Base-by-base conservation (phyloP, 805 yeast species). In the Metschnikowia lachancei region DNA sequence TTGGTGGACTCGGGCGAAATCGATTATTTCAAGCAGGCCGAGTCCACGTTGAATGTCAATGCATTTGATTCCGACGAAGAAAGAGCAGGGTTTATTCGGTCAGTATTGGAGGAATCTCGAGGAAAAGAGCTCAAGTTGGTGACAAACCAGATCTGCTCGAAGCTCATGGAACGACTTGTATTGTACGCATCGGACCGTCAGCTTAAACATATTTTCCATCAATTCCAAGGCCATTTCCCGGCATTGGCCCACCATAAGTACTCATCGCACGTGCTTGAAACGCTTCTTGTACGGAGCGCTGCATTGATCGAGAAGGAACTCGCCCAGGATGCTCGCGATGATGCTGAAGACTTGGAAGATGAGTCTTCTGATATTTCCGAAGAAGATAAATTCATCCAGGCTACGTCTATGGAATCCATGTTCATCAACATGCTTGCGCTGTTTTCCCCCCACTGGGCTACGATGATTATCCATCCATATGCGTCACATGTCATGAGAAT, bases 101-200 rank as follows among this genome's bases (percentile, higher is more conserved):
- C 94, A 56, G 87, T 92, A 1, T 75, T 91, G 54, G 92, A 85
- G 53, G 99, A 94, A 69, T 78, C 90, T 18, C 74, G 77, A 39
- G 97, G 96, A 2, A 90, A 91, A 58, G 98, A 92, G 65, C 71
- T 94, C 55, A 92, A 94, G 65, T 74, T 92, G 34, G 96, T 87
- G 3, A 92, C 97, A 2, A 91, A 92, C 60, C 97, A 91, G 61
- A 89, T 92, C 47, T 90, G 97, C 64, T 92, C 98, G 19, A 92
- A 92, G 63, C 74, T 94, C 48, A 76, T 94, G 73, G 99, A 92
- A 66, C 75, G 99, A 60, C 69, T 92, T 50, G 77, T 92, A n/a
- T 66, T 87, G 35, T 68, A 72, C 16, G 84, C 91, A 13, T 73
- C 76, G 22, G 83, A 81, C 50, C 70, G 66, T 11, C 95, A 89